Percentiles rank a stretch among this genome's conserved stretches.
These are phyloP conservation scores for Leptographium lundbergii DNA, from an alignment of 2,329 filamentous ascomycete genomes.

Conservation along the genomic window DNA sequence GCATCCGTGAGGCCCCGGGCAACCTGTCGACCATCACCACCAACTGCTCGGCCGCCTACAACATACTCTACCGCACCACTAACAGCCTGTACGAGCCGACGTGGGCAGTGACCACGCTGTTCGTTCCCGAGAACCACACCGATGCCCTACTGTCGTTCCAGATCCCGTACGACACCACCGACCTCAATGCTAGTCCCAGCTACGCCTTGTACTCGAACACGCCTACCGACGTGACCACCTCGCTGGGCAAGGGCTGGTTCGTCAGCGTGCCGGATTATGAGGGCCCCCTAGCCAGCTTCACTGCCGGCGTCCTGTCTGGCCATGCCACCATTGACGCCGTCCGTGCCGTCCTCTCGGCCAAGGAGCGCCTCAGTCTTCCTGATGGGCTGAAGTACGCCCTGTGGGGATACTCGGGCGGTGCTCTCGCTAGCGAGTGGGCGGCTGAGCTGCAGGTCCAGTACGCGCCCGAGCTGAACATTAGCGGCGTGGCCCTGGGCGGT, in stretches of 20 bases:
- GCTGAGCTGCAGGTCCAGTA: constrained; percentile 34
- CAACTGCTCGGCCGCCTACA: constrained; percentile 16
- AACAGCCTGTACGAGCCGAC: constrained; percentile 20
- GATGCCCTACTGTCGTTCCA: constrained; percentile 27
- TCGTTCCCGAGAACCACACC: constrained; percentile 14
- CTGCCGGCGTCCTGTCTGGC: constrained; percentile 26
- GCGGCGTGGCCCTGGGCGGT: constrained; percentile 32
- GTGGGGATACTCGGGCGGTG: constrained; percentile 43
- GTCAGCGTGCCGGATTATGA: constrained; percentile 33
- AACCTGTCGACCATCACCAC: constrained; percentile 12
- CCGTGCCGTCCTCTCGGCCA: constrained; percentile 23
- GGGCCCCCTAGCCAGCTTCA: constrained; percentile 28
- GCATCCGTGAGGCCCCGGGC: constrained; percentile 17
- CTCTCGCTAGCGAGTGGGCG: constrained; percentile 35
- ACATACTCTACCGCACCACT: constrained; percentile 26
- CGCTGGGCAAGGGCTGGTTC: constrained; percentile 28
- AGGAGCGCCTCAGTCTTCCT: constrained; percentile 11
- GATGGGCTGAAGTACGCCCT: constrained; percentile 17
- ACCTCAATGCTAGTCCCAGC: constrained; percentile 25
- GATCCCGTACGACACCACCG: constrained; percentile 25
- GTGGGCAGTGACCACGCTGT: constrained; percentile 27
- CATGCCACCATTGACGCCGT: constrained; percentile 30
- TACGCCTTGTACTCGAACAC: constrained; percentile 17
- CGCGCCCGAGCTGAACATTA: constrained; percentile 32
- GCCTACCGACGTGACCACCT: constrained; percentile 18